phyloP scores from a whole-genome alignment of 2,329 filamentous ascomycete species.

The Fusarium fracticaudum region DNA sequence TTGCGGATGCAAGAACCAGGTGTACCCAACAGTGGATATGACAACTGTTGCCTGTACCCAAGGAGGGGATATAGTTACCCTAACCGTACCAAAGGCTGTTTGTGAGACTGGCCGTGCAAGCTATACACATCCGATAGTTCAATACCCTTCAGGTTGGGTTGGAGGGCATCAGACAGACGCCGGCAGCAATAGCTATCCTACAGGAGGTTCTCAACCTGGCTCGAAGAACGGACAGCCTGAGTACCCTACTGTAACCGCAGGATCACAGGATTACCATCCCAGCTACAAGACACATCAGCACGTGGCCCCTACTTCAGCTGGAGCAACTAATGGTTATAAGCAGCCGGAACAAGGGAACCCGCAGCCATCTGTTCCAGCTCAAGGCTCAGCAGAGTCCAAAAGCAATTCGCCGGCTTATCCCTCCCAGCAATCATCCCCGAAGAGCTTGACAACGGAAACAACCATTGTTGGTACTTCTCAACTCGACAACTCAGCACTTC shows the following conservation, averaged over 20 bases:
- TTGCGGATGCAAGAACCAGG: not conserved
- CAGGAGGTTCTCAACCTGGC: not conserved
- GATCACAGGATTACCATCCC: not conserved
- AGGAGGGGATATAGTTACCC: too few relatives aligned
- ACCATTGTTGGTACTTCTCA: accelerated
- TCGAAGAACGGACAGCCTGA: too few relatives aligned
- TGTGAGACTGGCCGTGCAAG: not conserved
- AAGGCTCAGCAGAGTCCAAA: not conserved
- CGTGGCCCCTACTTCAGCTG: not conserved
- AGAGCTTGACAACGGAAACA: not conserved
- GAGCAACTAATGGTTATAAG: not conserved
- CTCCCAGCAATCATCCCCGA: accelerated
- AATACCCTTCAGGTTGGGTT: not conserved
- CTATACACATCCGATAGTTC: not conserved
- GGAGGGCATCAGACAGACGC: not conserved
- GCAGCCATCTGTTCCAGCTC: not conserved
- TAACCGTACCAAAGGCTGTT: not conserved
- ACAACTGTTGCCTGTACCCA: not conserved
- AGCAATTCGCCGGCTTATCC: accelerated
- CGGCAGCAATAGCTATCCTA: accelerated
- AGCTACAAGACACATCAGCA: not conserved
- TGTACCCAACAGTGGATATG: not conserved
- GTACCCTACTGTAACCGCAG: accelerated
- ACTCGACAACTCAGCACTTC: not conserved
- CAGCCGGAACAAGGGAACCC: not conserved